Evolutionary conservation across 441 rosid species (phyloP), one percentile per base, ranked within the genome.

Genomic region (Geranium incanum): DNA sequence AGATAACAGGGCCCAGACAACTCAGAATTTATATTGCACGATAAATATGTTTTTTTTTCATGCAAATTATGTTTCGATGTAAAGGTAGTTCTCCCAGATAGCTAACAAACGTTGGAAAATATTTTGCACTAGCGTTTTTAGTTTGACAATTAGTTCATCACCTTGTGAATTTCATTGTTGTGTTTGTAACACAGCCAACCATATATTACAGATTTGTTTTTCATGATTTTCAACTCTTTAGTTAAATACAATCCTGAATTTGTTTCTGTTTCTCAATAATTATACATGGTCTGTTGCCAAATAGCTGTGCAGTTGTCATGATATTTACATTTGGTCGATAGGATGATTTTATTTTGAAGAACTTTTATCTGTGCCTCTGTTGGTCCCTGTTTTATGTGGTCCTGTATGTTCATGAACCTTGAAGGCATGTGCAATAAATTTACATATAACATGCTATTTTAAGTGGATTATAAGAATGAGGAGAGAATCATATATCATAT

Each of bases 1-100:
- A 68, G 73, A 68, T 50, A 67, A 37, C 15, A 73, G 41, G 33
- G 72, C 23, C 9, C 43, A 70, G 66, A 43, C 63, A 3, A 72
- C 41, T 70, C 67, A 48, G 64, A 59, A 6, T 16, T 70, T 64
- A 66, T 70, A 6, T 48, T 48, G 41, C 36, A 4, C 36, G 36
- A 33, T 65, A 43, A 67, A 33, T 37, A 19, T 28, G 48, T 6
- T 68, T 67, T 45, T 67, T 7, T 21, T 55, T 48, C 8, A 5
- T 9, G 23, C 50, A 5, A 69, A 19, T 62, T 45, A 13, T 12
- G 6, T 65, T 38, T 36, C 19, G 38, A 65, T 50, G 39, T 38
- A 75, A 68, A 41, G 66, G 13, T 68, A 59, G 68, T 57, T 45
- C 62, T 60, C 62, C 16, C 33, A 57, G 7, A n/a, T 70, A 15